Evolutionary conservation across 2,329 filamentous ascomycete genomes (phyloP).

Genomic region (Fusarium falciforme): DNA sequence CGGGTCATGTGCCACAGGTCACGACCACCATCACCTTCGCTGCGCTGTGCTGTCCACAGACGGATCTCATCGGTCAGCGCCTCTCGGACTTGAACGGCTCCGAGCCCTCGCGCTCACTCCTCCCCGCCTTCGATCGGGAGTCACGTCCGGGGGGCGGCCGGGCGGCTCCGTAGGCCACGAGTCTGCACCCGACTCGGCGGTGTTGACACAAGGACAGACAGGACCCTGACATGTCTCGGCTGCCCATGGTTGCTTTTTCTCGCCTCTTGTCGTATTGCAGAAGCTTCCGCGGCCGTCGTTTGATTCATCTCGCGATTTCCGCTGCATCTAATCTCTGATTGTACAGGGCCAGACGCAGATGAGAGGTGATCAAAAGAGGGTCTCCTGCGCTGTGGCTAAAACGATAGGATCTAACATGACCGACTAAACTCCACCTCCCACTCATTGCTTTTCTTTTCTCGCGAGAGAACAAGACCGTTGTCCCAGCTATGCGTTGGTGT

Average conservation of each 20-base stretch:
- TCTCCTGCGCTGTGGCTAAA: conserved; percentile 13
- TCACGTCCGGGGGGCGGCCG: not conserved
- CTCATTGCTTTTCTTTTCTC: conserved; percentile 26
- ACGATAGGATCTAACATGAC: conserved; percentile 12
- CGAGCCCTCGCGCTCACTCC: conserved; percentile 18
- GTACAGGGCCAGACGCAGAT: conserved; percentile 13
- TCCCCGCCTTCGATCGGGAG: not conserved
- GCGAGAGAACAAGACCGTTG: conserved; percentile 36
- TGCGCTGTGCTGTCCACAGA: not conserved
- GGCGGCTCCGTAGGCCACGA: conserved; percentile 15
- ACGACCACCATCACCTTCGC: not conserved
- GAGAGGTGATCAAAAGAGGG: conserved; percentile 28
- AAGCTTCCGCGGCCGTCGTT: conserved; percentile 18
- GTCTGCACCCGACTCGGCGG: not conserved
- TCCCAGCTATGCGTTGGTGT: conserved; percentile 11
- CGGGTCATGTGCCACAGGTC: conserved; percentile 34
- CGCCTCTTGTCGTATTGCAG: conserved; percentile 1
- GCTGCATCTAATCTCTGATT: conserved; percentile 14
- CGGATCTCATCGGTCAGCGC: conserved; percentile 9
- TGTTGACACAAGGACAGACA: not conserved
- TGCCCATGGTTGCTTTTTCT: conserved; percentile 16
- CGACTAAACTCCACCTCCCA: conserved; percentile 14
- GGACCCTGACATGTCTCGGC: conserved; percentile 9
- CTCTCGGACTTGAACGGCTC: conserved; percentile 12
- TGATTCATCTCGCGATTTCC: conserved; percentile 17